Evolutionary conservation across 192 early-diverging fungal genomes (phyloP), one percentile per base, ranked within the genome.

Genomic region (Pilobolus umbonatus): DNA sequence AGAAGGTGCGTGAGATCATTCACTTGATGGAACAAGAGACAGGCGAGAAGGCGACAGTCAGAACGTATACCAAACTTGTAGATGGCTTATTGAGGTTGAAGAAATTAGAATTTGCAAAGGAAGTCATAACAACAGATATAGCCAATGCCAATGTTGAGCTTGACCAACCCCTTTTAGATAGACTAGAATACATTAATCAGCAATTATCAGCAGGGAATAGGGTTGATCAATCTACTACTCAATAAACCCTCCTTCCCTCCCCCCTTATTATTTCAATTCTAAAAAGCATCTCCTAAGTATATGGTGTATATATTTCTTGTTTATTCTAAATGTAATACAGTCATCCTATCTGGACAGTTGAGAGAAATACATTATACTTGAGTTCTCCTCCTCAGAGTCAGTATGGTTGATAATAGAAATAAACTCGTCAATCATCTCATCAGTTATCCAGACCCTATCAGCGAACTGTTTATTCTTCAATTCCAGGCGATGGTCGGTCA

Each of bases 1-100:
- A 29, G 5, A 68, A 62, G 46, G 66, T 54, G 2, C 34, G 60
- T 17, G 10, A 31, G 12, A 44, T 49, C 4, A 61, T 68, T 35
- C 7, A 24, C 3, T 34, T 48, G 2, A 68, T 68, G 66, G 58
- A 68, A 55, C 17, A 50, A 21, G 32, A 40, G 9, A 29, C 32
- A 14, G 59, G 54, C 12, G 30, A 55, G 9, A 48, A 53, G 21
- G 36, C 60, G 2, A 45, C 35, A 11, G 19, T 61, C 2, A 17
- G 7, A 17, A 53, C 55, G 43, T 68, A 34, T 32, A 62, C 59
- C 24, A 55, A 46, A 7, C 5, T 68, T 14, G 35, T 61, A 0
- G 53, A 61, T 8, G 66, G 66, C 1, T 44, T 56, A 31, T 28
- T 68, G 11, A 19, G 15, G 0, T 8, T 38, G 12, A 56, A 57